phyloP scores from a whole-genome alignment of 2,329 filamentous ascomycete species.

The Colletotrichum gigasporum region DNA sequence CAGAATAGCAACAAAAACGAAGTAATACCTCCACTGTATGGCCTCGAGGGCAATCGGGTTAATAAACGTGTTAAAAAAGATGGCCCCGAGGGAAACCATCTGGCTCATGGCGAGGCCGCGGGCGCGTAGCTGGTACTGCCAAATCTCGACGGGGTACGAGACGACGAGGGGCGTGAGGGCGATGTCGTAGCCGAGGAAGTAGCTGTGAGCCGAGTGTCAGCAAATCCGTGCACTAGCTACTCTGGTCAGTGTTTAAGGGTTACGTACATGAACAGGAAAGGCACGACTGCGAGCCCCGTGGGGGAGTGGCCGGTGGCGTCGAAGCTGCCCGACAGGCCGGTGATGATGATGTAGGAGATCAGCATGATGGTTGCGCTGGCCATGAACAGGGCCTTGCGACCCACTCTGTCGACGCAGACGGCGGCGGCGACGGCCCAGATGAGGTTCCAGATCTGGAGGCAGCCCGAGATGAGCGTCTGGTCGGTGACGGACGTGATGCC shows the following conservation, averaged over 20 bases:
- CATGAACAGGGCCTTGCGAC: conserved; percentile 9
- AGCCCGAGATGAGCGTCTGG: conserved; percentile 46
- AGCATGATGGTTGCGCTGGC: conserved; percentile 14
- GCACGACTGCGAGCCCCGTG: conserved; percentile 41
- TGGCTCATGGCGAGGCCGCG: conserved; percentile 4
- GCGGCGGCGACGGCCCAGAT: conserved; percentile 13
- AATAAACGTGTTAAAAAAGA: conserved; percentile 55
- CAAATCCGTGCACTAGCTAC: background rate
- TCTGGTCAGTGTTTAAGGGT: background rate
- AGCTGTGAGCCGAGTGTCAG: too few relatives aligned
- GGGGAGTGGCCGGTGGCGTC: conserved; percentile 30
- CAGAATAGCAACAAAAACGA: conserved; percentile 52
- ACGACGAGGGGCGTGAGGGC: conserved; percentile 45
- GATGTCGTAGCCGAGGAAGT: conserved; percentile 48
- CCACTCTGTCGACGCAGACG: conserved; percentile 10
- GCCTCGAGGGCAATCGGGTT: conserved; percentile 53
- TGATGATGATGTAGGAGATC: conserved; percentile 13
- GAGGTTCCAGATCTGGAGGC: conserved; percentile 25
- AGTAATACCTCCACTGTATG: conserved; percentile 53
- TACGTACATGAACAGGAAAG: conserved; percentile 46
- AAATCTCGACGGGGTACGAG: conserved; percentile 41
- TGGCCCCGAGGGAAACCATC: conserved; percentile 24
- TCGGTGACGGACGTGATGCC: conserved; percentile 43
- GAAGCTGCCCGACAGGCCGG: conserved; percentile 28
- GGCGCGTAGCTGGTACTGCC: conserved; percentile 33